A percentile compares a stretch with the other conserved stretches of the same genome.
phyloP scores from a whole-genome alignment of 1,139 yeast species.

The Nakaseomyces kungkrabaensis region DNA sequence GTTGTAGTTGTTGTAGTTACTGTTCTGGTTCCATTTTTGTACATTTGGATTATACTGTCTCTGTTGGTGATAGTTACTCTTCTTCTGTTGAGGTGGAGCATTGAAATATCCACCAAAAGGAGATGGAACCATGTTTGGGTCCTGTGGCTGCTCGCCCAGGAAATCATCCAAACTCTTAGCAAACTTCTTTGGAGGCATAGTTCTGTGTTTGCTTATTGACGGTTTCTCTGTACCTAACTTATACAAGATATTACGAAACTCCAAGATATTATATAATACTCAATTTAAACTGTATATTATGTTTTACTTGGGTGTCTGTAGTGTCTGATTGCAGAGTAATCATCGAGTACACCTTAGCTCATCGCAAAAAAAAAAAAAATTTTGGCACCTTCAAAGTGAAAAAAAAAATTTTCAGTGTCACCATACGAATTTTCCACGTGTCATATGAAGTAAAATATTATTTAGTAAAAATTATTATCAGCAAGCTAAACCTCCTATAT shows the following conservation, averaged over 20 bases:
- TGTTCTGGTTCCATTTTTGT: constrained; percentile 11
- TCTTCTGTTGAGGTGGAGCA: constrained; percentile 7
- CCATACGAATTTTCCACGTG: background rate
- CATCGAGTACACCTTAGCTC: too few species aligned
- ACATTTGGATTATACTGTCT: constrained; percentile 12
- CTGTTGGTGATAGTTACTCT: constrained; percentile 16
- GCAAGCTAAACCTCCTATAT: too few species aligned
- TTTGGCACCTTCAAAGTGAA: background rate
- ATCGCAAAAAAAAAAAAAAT: too few species aligned
- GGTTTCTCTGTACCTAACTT: background rate
- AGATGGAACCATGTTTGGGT: constrained; percentile 24
- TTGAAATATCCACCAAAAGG: constrained; percentile 28
- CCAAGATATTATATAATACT: too few species aligned
- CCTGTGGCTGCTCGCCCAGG: constrained; percentile 25
- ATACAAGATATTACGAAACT: too few species aligned
- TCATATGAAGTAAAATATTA: background rate
- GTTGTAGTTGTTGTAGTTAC: constrained; percentile 5
- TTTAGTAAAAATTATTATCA: too few species aligned
- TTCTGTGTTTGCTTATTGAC: background rate
- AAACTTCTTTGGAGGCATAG: constrained; percentile 30
- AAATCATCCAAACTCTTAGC: constrained; percentile 22
- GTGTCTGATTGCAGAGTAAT: too few species aligned
- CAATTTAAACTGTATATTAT: too few species aligned
- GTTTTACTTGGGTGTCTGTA: background rate
- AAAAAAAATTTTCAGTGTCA: background rate